Evolutionary conservation across 306 rosid genomes (phyloP).

Genomic region (Sicyos baderoa): DNA sequence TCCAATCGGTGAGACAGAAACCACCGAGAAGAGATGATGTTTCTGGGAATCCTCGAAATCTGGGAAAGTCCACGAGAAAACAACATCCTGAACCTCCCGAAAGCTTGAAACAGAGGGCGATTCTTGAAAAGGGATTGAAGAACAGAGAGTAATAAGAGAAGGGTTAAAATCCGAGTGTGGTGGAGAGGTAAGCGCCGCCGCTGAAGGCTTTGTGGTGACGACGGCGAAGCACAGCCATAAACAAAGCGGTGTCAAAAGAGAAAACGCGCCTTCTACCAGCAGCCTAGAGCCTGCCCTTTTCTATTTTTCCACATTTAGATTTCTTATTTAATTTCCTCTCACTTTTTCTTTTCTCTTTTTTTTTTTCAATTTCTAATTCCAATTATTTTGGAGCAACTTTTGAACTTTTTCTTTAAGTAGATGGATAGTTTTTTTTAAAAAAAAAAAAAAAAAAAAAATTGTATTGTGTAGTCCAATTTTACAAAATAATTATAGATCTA

Average conservation of each 20-base stretch:
- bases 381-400: not conserved
- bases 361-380: not conserved
- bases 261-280: not conserved
- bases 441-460: too few relatives aligned
- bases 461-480: too few relatives aligned
- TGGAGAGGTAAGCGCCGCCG: not conserved
- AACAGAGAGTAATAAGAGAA: not conserved
- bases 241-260: not conserved
- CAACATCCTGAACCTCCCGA: constrained; percentile 32
- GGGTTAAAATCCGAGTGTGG: not conserved
- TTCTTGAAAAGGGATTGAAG: too few relatives aligned
- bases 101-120: not conserved
- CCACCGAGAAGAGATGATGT: constrained; percentile 37
- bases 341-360: not conserved
- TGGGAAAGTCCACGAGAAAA: constrained; percentile 44
- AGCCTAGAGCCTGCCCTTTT: constrained; percentile 9
- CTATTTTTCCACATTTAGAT: not conserved
- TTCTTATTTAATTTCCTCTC: not conserved
- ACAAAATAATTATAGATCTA: too few relatives aligned
- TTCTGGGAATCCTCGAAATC: constrained; percentile 44
- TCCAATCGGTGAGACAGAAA: constrained; percentile 28
- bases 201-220: constrained; percentile 14
- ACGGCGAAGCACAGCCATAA: constrained; percentile 18
- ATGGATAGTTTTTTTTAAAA: too few relatives aligned
- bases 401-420: too few relatives aligned